phyloP scores from a whole-genome alignment of 495 filamentous ascomycete genomes.

The Chaetomidium leptoderma region DNA sequence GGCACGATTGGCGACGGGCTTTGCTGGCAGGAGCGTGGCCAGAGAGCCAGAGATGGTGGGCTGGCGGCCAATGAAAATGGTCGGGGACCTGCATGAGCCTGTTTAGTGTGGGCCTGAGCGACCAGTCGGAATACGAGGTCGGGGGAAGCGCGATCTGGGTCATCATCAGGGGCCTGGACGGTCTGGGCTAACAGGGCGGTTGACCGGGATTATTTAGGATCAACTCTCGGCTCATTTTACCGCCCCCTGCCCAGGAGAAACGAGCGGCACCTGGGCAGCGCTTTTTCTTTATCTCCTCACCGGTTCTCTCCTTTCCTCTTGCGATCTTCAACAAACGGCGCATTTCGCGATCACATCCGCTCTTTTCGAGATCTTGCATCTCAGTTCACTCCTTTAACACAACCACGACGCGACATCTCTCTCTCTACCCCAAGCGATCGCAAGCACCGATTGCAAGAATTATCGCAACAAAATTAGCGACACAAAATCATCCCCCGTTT shows the following conservation, averaged over 20 bases:
- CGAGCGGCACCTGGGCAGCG: too few relatives aligned
- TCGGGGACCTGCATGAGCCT: constrained; percentile 26
- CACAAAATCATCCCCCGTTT: background rate
- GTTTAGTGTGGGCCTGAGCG: constrained; percentile 12
- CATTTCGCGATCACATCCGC: constrained; percentile 30
- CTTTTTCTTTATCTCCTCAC: constrained; percentile 15
- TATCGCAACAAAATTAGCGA: background rate
- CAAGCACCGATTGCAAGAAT: constrained; percentile 23
- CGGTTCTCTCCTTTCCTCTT: constrained; percentile 16
- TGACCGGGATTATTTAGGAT: constrained; percentile 23
- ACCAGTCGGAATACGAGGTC: constrained; percentile 17
- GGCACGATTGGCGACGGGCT: background rate
- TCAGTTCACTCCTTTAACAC: constrained; percentile 31
- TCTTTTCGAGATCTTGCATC: constrained; percentile 37
- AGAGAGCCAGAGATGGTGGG: background rate
- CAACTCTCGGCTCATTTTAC: constrained; percentile 26
- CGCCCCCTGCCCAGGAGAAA: constrained; percentile 8
- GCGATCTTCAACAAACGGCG: constrained; percentile 20
- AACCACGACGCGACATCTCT: constrained; percentile 14
- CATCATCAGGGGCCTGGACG: constrained; percentile 11
- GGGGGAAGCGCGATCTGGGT: constrained; percentile 21
- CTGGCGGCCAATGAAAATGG: constrained; percentile 22
- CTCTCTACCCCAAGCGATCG: constrained; percentile 11
- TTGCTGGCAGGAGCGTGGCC: background rate
- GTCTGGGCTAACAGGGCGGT: background rate